Evolutionary conservation across 139 green algal species (phyloP).

Genomic region (Diplosphaera chodatii): DNA sequence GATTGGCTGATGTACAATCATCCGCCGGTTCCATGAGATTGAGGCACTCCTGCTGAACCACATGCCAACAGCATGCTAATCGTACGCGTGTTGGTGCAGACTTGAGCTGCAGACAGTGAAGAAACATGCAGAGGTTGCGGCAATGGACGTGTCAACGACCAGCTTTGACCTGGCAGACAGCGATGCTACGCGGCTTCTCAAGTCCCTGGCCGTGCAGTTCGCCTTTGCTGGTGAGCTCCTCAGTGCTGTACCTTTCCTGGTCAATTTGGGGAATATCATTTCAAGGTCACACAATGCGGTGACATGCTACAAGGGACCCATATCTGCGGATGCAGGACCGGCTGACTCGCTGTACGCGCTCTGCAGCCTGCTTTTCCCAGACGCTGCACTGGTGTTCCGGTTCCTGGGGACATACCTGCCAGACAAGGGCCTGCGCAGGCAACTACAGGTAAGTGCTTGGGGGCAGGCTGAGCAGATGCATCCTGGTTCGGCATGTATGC

Average conservation of each 20-base stretch:
- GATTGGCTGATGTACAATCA: too few species aligned
- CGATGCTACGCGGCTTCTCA: neutral
- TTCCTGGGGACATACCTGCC: neutral
- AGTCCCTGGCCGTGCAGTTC: neutral
- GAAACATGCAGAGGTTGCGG: neutral
- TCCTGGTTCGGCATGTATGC: too few species aligned
- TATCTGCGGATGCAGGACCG: neutral
- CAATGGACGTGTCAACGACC: neutral
- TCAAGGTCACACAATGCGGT: too few species aligned
- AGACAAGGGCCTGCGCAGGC: neutral
- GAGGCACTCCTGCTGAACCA: too few species aligned
- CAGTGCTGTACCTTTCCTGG: too few species aligned
- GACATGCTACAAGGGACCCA: too few species aligned
- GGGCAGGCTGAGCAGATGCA: too few species aligned
- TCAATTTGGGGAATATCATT: too few species aligned
- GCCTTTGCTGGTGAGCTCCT: neutral
- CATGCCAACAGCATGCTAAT: too few species aligned
- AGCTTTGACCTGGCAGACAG: neutral
- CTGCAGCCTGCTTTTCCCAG: neutral
- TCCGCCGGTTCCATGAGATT: too few species aligned
- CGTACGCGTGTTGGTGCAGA: neutral
- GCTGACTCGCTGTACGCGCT: neutral
- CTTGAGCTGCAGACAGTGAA: neutral
- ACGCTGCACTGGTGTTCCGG: neutral
- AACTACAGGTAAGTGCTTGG: neutral